These are phyloP conservation scores for Diaporthe caulivora DNA, from an alignment of 2,329 filamentous ascomycete genomes.

Conservation along the genomic window DNA sequence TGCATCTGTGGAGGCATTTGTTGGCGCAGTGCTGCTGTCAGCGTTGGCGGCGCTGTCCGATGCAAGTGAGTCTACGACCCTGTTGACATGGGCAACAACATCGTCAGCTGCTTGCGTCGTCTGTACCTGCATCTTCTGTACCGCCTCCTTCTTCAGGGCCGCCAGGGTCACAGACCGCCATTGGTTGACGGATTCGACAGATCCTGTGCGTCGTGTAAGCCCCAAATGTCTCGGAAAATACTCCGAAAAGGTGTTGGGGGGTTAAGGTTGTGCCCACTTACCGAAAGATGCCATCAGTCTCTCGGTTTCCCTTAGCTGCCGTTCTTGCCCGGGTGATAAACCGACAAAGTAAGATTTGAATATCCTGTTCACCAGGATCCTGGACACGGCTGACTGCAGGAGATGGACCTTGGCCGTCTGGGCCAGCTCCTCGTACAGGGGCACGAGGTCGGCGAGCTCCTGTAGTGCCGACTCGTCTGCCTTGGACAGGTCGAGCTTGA, in stretches of 20 bases:
- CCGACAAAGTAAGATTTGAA: conserved; percentile 76
- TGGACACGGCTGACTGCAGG: conserved; percentile 72
- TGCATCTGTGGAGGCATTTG: conserved; percentile 51
- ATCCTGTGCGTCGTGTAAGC: conserved; percentile 49
- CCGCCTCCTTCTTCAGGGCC: conserved; percentile 67
- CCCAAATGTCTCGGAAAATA: not conserved
- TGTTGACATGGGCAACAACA: conserved; percentile 61
- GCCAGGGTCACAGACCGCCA: conserved; percentile 76
- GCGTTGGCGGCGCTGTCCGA: conserved; percentile 46
- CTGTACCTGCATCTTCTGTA: conserved; percentile 58
- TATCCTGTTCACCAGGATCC: conserved; percentile 70
- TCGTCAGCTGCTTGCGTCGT: conserved; percentile 57
- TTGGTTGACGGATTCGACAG: conserved; percentile 69
- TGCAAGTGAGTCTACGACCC: conserved; percentile 64
- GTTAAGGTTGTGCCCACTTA: conserved; percentile 43
- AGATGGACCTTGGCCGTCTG: conserved; percentile 69
- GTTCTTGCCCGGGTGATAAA: conserved; percentile 65
- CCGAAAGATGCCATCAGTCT: conserved; percentile 57
- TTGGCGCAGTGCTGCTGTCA: conserved; percentile 27
- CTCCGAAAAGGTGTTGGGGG: conserved; percentile 18
- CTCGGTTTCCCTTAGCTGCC: conserved; percentile 64
- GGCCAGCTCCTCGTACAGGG: conserved; percentile 68
- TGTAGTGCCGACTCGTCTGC: conserved; percentile 56
- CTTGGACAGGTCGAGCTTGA: conserved; percentile 65
- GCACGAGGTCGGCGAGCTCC: conserved; percentile 63